Conservation (phyloP, 208 protist genomes). For the Trypanosoma boissoni region DNA sequence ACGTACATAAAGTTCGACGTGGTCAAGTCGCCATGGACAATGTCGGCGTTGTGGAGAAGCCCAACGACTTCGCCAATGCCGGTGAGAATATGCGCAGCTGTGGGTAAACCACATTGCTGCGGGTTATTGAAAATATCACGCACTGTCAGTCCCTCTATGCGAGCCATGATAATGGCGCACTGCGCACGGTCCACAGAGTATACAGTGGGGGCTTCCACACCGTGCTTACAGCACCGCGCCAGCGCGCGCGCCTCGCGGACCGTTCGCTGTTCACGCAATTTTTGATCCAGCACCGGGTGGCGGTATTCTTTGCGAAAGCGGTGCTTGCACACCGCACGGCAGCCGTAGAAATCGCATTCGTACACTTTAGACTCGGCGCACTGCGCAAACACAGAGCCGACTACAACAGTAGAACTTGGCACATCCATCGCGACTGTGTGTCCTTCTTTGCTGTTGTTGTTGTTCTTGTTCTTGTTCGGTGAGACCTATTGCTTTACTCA, state of each 20-base stretch:
- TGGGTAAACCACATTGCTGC: slow-evolving; percentile 8
- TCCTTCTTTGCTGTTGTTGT: too few species aligned
- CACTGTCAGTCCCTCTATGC: slow-evolving; percentile 63
- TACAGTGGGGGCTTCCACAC: slow-evolving; percentile 62
- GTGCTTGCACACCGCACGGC: slow-evolving; percentile 63
- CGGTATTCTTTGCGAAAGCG: slow-evolving; percentile 79
- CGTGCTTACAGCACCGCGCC: slow-evolving; percentile 51
- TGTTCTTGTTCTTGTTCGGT: too few species aligned
- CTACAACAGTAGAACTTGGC: slow-evolving; percentile 3
- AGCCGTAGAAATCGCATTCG: slow-evolving; percentile 56
- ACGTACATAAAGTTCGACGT: slow-evolving; percentile 96
- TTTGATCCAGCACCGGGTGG: slow-evolving; percentile 64
- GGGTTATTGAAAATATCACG: slow-evolving; percentile 59
- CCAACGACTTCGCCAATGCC: slow-evolving; percentile 89
- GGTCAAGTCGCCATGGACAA: slow-evolving; percentile 98
- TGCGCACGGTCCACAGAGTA: slow-evolving; percentile 49
- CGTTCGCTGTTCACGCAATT: slow-evolving; percentile 76
- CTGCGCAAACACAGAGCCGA: slow-evolving; percentile 44
- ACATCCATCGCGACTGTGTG: too few species aligned
- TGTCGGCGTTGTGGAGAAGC: slow-evolving; percentile 85
- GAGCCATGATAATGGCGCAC: slow-evolving; percentile 77
- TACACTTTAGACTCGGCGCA: slow-evolving; percentile 84
- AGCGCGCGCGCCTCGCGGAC: slow-evolving; percentile 68
- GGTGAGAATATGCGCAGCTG: slow-evolving; percentile 31
- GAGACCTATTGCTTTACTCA: too few species aligned